Evolutionary conservation across 345 rosid genomes (phyloP).

Genomic region (Schrenkiella parvula): DNA sequence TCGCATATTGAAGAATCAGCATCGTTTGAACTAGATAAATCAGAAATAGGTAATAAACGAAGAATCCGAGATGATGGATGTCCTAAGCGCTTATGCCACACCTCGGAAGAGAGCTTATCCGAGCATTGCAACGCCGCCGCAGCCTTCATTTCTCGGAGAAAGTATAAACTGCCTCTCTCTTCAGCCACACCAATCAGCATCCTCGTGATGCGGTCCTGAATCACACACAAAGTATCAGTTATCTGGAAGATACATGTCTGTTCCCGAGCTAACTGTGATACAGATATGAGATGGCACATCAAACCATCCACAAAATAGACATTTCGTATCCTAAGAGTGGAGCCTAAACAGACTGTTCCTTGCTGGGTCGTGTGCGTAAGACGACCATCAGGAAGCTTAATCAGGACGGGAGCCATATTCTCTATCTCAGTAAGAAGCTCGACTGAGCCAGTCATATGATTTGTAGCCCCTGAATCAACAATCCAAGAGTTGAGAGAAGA

Average conservation of each 20-base stretch:
- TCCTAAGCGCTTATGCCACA: neutral
- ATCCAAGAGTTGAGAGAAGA: too few relatives aligned
- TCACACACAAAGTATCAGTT: neutral
- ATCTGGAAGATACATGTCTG: neutral
- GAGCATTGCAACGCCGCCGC: neutral
- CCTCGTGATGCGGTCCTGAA: neutral
- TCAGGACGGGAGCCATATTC: neutral
- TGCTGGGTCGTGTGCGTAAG: neutral
- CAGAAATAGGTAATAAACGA: neutral
- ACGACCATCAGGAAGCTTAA: neutral
- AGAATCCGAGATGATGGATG: neutral
- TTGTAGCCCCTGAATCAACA: too few relatives aligned
- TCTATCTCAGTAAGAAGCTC: neutral
- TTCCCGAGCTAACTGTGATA: neutral
- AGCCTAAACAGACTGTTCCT: neutral
- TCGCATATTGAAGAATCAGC: neutral
- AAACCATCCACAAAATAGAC: neutral
- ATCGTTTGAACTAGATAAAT: neutral
- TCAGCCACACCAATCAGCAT: neutral
- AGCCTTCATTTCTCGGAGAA: neutral
- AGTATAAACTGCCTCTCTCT: rapidly evolving
- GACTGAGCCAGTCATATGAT: neutral
- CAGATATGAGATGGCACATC: neutral
- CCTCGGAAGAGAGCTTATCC: neutral
- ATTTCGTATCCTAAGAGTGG: too few relatives aligned